Percentiles rank a stretch among this genome's conserved stretches.
Evolutionary conservation across 768 basidiomycete species (phyloP).

Genomic region (Serendipita sp.): DNA sequence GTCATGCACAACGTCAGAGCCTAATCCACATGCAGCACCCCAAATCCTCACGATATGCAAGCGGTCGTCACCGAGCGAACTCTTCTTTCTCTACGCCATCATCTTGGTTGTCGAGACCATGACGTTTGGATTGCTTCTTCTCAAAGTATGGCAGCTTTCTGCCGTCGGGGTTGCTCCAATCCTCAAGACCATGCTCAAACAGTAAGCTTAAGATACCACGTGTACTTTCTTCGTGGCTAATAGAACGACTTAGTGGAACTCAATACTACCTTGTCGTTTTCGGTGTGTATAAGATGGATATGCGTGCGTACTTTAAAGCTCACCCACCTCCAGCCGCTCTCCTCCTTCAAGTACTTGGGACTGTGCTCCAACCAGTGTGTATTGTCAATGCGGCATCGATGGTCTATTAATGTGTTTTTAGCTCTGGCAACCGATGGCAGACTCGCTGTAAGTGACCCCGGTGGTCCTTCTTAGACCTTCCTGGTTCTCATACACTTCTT

Average conservation of each 20-base stretch:
- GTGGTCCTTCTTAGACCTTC: neutral
- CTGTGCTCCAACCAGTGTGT: conserved; percentile 1
- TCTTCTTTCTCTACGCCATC: conserved; percentile 2
- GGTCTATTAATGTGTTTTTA: neutral
- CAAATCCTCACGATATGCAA: neutral
- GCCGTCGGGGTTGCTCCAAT: conserved; percentile 1
- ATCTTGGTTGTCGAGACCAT: neutral
- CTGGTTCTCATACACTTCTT: neutral
- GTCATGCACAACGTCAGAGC: neutral
- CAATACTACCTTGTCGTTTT: conserved; percentile 6
- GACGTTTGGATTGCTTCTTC: neutral
- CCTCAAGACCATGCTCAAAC: conserved; percentile 1
- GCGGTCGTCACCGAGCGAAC: neutral
- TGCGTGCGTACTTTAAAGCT: no score
- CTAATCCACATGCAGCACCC: neutral
- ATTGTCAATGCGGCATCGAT: neutral
- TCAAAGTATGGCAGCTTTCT: neutral
- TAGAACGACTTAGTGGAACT: neutral
- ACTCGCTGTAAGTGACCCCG: neutral
- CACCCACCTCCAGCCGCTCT: neutral
- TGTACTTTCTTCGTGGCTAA: neutral
- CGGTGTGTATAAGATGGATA: neutral
- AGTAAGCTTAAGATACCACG: neutral
- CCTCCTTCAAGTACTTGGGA: neutral
- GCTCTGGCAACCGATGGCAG: conserved; percentile 2